A percentile compares a stretch with the other conserved stretches of the same genome.
Evolutionary conservation across 1,284 basidiomycete species (phyloP).

Genomic region (Albatrellus sp.): DNA sequence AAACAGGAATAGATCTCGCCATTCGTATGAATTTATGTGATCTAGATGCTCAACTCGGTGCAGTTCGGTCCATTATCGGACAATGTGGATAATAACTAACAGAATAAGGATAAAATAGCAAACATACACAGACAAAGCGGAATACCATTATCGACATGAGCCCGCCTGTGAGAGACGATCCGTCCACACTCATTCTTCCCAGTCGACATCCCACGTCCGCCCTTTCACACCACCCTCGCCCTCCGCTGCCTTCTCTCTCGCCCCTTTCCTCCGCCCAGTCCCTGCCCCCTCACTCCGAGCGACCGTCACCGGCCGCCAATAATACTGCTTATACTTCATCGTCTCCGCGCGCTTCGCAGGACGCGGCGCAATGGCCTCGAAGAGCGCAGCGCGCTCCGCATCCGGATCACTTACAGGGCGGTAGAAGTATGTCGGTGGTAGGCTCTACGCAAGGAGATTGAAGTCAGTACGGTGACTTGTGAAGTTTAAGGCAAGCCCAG

Average conservation of each 20-base stretch:
- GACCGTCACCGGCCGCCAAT: conserved; percentile 44
- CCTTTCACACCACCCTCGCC: background rate
- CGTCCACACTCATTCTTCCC: conserved; percentile 9
- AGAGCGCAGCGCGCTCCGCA: conserved; percentile 49
- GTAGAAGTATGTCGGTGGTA: conserved; percentile 68
- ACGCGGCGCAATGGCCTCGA: conserved; percentile 60
- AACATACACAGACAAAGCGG: background rate
- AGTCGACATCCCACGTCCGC: conserved; percentile 11
- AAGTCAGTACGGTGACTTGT: no score
- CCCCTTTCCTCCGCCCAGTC: background rate
- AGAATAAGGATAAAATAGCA: background rate
- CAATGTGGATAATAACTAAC: no score
- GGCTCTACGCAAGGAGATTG: no score
- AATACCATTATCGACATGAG: no score
- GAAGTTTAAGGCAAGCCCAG: no score
- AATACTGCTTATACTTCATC: conserved; percentile 74
- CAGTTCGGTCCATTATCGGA: no score
- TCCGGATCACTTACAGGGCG: conserved; percentile 60
- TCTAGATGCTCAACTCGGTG: no score
- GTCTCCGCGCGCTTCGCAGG: conserved; percentile 60
- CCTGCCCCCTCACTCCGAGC: conserved; percentile 3
- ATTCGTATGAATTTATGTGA: no score
- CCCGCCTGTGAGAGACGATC: background rate
- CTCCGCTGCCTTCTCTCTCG: background rate
- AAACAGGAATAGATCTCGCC: no score